Evolutionary conservation across 768 basidiomycete species (phyloP), one percentile per base, ranked within the genome.

Genomic region (Peribolospora baueri): DNA sequence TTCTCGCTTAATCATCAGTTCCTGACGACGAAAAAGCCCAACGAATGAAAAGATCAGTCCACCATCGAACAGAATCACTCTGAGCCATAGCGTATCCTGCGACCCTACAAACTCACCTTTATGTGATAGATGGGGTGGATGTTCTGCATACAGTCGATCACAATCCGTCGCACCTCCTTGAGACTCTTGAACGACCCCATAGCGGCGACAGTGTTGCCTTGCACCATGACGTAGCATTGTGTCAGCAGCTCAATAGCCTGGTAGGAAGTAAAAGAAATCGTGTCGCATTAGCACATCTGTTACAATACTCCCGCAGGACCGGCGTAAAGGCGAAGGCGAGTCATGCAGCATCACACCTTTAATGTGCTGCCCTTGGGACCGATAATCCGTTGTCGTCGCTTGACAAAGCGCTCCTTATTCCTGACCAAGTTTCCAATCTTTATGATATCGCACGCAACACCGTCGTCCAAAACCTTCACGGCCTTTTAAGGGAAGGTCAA

Each of bases 131-230:
- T 97, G 2, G 93, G 93, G 65, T 98, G 93, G 54, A 97, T 82
- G 66, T 98, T 98, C 70, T 82, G 88, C 93, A 98, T 97, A 71
- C 93, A 98, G 65, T 98, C 93, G 46, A 95, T 68, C n/a, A 98
- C 77, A 58, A 97, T 95, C 61, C 90, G 71, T 56, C 93, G 75
- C 8, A 98, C 91, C 68, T 98, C 93, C 67, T 95, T 97, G 14
- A 98, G 72, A 0, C 82, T 81, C 64, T 91, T 93, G 71, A 82
- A 83, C 0, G 87, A 82, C 3, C 93, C 93, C 88, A 97, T 97
- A 9, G 86, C 88, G 52, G 88, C 86, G 55, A 98, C 93, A 1
- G 93, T 98, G 67, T 77, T 97, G 59, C 93, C 93, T 72, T 97
- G 93, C 3, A 98, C 93, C 14, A 98, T 75, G 37, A 98, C 84